Base-by-base conservation (phyloP, 257 asterid species). In the Rehmannia glutinosa region DNA sequence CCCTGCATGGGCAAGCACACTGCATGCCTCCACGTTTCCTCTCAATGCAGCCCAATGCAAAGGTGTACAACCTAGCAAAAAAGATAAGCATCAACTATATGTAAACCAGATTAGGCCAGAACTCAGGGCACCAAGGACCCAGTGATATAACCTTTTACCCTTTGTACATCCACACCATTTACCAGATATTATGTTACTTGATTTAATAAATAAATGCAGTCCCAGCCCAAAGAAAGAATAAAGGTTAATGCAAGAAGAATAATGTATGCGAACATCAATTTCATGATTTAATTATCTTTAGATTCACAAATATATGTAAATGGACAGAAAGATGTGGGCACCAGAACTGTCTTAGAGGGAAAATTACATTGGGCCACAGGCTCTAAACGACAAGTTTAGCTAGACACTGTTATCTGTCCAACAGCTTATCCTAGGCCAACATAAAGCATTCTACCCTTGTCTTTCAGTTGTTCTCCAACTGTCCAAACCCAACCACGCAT, bases 11-110 rank as follows among this genome's bases (percentile, higher is more conserved):
- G 86, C 91, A 71, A 94, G 96, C 76, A 94, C 84, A 66, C 87
- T 83, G 80, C 97, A 91, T 49, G 97, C 97, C 83, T 94, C 99
- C 69, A 81, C 71, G 58, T 89, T 75, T 76, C 97, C 99, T 73
- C 88, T 87, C 80, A 91, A 69, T 52, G 96, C 96, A 73, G 97
- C 97, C 99, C 99, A 94, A 70, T 94, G 99, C 74, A 94, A 77
- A 66, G 99, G 99, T 57, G 99, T 88, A 78, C 97, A 88, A 6
- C 99, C 99, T 94, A 79, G 77, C 25, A 65, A 68, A 45, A n/a
- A 73, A 66, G 15, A 3, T 35, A 76, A 46, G 69, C 42, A 77
- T 52, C 49, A 73, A 54, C 49, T 59, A 72, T 49, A 58, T 21
- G 27, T 25, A 42, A 62, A 47, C 60, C 43, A 16, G 60, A 60